phyloP scores from a whole-genome alignment of 2,329 filamentous ascomycete species.

The Alternaria incomplexa region DNA sequence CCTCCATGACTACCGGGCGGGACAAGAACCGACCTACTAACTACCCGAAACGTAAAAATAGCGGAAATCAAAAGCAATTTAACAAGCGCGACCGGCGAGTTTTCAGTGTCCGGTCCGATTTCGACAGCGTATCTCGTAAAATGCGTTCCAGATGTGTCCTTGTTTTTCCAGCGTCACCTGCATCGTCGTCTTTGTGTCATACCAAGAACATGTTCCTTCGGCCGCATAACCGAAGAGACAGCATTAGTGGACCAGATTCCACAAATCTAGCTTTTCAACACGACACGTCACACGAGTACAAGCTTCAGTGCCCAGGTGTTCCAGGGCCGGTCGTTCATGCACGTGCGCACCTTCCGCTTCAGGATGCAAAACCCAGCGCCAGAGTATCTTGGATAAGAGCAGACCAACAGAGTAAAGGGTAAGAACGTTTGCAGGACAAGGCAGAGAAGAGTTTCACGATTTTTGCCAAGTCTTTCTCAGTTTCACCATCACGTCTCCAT shows the following conservation, averaged over 20 bases:
- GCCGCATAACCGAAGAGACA: neutral
- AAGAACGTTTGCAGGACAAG: neutral
- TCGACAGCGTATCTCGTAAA: neutral
- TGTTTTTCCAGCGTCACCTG: neutral
- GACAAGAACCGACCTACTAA: neutral
- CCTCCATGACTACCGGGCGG: neutral
- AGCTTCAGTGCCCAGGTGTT: neutral
- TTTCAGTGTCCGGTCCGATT: neutral
- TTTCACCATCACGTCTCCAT: neutral
- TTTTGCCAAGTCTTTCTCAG: neutral
- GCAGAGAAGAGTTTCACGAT: neutral
- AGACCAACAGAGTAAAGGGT: neutral
- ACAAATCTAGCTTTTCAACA: neutral
- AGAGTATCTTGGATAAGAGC: neutral
- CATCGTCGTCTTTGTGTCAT: neutral
- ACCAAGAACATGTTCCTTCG: neutral
- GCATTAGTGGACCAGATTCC: neutral
- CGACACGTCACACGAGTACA: neutral
- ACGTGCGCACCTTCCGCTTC: neutral
- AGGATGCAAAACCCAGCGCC: neutral
- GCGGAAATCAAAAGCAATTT: neutral
- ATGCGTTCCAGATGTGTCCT: neutral
- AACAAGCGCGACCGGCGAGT: neutral
- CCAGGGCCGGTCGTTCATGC: neutral
- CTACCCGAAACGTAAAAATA: neutral